phyloP scores from a whole-genome alignment of 768 basidiomycete genomes.

The Wakefieldia striispora region DNA sequence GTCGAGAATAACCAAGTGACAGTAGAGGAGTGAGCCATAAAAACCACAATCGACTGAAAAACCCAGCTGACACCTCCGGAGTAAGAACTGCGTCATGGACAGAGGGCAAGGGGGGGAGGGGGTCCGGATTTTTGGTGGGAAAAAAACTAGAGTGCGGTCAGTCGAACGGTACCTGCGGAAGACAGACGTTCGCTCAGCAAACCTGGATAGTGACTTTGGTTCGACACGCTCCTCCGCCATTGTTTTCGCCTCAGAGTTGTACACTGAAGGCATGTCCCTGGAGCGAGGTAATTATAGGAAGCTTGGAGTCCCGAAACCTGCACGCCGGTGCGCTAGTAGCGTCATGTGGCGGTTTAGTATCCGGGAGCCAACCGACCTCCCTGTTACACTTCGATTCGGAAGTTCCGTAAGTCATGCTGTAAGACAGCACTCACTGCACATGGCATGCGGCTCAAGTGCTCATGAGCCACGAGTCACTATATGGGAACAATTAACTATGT shows the following conservation, averaged over 20 bases:
- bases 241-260: too few species aligned
- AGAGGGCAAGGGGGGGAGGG: slow-evolving; percentile 46
- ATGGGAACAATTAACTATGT: too few species aligned
- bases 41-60: slow-evolving; percentile 62
- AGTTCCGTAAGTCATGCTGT: too few species aligned
- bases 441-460: too few species aligned
- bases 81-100: slow-evolving; percentile 59
- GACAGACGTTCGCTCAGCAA: not conserved
- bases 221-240: not conserved
- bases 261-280: too few species aligned
- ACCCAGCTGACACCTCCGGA: slow-evolving; percentile 65
- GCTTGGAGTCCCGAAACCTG: too few species aligned
- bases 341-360: too few species aligned
- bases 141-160: slow-evolving; percentile 7
- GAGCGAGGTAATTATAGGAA: too few species aligned
- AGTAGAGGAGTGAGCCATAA: slow-evolving; percentile 75
- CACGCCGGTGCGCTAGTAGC: too few species aligned
- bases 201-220: not conserved
- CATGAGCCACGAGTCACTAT: too few species aligned
- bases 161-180: slow-evolving; percentile 5
- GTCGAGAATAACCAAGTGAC: slow-evolving; percentile 71
- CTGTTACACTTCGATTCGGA: too few species aligned
- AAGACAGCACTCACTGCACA: not conserved
- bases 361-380: too few species aligned
- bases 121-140: slow-evolving; percentile 15